Evolutionary conservation across 305 asterid genomes (phyloP).

Genomic region (Lippia alba): DNA sequence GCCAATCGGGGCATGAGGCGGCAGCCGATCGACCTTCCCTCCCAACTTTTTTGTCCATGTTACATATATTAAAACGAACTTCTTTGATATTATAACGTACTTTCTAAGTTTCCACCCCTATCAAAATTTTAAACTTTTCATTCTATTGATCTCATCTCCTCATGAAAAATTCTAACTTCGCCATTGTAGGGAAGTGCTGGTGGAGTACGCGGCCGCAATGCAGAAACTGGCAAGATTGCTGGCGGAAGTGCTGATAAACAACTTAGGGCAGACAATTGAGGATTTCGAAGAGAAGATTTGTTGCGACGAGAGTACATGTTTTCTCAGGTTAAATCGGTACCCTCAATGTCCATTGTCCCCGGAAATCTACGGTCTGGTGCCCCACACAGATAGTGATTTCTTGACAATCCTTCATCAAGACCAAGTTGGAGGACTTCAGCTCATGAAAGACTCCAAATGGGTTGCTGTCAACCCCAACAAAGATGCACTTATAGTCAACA

Average conservation of each 20-base stretch:
- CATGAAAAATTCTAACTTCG: too few relatives aligned
- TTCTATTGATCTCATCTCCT: too few relatives aligned
- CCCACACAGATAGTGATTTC: conserved; percentile 83
- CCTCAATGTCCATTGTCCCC: conserved; percentile 51
- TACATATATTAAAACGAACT: too few relatives aligned
- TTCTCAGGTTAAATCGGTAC: conserved; percentile 63
- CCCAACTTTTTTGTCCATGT: too few relatives aligned
- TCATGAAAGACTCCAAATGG: conserved; percentile 75
- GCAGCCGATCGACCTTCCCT: too few relatives aligned
- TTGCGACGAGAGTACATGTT: conserved; percentile 62
- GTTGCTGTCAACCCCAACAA: conserved; percentile 61
- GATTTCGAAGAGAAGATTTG: conserved; percentile 37
- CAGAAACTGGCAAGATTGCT: conserved; percentile 54
- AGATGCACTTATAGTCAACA: conserved; percentile 78
- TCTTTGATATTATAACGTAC: too few relatives aligned
- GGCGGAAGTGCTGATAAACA: conserved; percentile 51
- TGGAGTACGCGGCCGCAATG: conserved; percentile 67
- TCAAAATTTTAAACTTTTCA: too few relatives aligned
- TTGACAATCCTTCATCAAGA: conserved; percentile 77
- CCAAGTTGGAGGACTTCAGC: conserved; percentile 80
- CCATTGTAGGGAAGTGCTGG: conserved; percentile 61
- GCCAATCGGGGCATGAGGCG: too few relatives aligned
- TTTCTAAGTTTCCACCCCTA: too few relatives aligned
- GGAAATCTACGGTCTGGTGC: conserved; percentile 58
- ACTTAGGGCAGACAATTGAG: conserved; percentile 40